Evolutionary conservation across 495 filamentous ascomycete species (phyloP).

Genomic region (Penicillium ochrochloron): DNA sequence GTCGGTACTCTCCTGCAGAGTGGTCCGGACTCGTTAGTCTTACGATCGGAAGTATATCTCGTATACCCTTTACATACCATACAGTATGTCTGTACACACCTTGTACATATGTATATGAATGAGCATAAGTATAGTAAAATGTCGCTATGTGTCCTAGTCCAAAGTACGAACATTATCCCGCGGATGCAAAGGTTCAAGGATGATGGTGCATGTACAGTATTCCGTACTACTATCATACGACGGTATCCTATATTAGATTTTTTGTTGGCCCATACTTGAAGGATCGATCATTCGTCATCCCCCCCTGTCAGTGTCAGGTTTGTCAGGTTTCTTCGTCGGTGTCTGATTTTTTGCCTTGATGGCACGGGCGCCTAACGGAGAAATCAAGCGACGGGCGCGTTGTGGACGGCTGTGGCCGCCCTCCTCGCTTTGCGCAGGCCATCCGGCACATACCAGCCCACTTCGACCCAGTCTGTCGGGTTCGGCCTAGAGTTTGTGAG

Average conservation of each 20-base stretch:
- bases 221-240: neutral
- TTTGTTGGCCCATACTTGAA: neutral
- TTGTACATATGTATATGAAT: too few species aligned
- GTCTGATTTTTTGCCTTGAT: neutral
- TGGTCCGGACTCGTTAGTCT: neutral
- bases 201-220: neutral
- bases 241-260: neutral
- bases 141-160: neutral
- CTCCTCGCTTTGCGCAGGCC: constrained; percentile 1
- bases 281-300: neutral
- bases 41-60: neutral
- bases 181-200: neutral
- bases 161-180: neutral
- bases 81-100: neutral
- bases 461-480: neutral
- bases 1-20: constrained; percentile 11
- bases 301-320: neutral
- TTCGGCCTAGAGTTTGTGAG: neutral
- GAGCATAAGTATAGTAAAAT: neutral
- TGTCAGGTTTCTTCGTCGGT: neutral
- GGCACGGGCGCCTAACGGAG: constrained; percentile 1
- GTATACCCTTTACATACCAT: neutral
- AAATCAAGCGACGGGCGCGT: neutral
- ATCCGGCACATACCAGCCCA: constrained; percentile 6
- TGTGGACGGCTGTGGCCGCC: neutral